Conservation (phyloP, 345 rosid genomes). For the Sonneratia alba region DNA sequence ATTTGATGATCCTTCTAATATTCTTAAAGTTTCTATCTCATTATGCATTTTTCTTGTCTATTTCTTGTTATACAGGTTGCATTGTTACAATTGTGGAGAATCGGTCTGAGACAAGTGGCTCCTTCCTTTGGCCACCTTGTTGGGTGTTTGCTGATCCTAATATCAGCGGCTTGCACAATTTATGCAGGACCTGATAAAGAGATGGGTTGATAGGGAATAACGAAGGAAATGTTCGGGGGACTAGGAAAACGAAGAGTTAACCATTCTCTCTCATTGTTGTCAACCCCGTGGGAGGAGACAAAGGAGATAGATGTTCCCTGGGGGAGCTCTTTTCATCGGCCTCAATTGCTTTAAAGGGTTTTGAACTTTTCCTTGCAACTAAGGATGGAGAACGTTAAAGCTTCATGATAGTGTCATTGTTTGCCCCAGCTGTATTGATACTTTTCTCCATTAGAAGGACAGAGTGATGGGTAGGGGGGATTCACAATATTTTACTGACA, state of each 20-base stretch:
- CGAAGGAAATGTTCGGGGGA: not conserved
- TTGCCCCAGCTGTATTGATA: not conserved
- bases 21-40: not conserved
- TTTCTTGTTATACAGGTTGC: slow-evolving; percentile 35
- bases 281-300: not conserved
- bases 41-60: not conserved
- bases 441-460: slow-evolving; percentile 2
- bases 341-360: not conserved
- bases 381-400: not conserved
- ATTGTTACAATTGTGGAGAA: slow-evolving; percentile 53
- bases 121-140: slow-evolving; percentile 50
- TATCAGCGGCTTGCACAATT: slow-evolving; percentile 56
- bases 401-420: not conserved
- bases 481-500: not conserved
- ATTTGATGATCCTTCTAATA: too few species aligned
- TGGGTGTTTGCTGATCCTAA: slow-evolving; percentile 62
- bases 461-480: not conserved
- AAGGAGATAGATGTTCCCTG: not conserved
- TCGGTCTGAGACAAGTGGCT: slow-evolving; percentile 26
- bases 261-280: not conserved
- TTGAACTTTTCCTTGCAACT: not conserved
- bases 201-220: slow-evolving; percentile 23
- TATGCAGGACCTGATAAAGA: slow-evolving; percentile 70
- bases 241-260: not conserved
- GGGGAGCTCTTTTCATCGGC: not conserved